phyloP scores from a whole-genome alignment of 164 flowering plant genomes.

The Chloranthus sessilifolius region DNA sequence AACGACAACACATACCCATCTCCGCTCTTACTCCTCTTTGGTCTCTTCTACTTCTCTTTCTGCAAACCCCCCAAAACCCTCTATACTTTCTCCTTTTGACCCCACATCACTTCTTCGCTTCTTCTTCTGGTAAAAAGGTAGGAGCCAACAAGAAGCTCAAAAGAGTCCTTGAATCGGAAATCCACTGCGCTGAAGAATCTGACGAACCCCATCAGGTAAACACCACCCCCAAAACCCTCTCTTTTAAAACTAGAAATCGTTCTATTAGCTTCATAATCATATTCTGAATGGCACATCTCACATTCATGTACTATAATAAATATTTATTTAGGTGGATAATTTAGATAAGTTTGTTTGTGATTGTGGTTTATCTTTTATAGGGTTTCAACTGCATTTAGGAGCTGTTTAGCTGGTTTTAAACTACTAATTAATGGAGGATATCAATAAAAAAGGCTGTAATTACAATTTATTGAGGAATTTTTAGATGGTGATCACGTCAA shows the following conservation, averaged over 20 bases:
- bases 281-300: not conserved
- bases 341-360: not conserved
- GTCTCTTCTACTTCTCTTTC: constrained; percentile 8
- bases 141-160: constrained; percentile 15
- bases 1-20: constrained; percentile 2
- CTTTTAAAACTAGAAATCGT: not conserved
- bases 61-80: not conserved
- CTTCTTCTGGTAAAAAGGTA: constrained; percentile 5
- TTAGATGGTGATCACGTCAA: no score
- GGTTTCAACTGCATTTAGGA: not conserved
- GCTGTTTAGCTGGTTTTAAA: no score
- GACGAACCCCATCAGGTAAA: constrained; percentile 13
- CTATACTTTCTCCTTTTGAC: not conserved
- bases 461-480: no score
- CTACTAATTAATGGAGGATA: no score
- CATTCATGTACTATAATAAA: not conserved
- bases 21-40: constrained; percentile 2
- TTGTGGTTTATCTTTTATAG: not conserved
- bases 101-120: constrained; percentile 11
- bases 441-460: no score
- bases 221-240: not conserved
- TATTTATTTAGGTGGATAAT: not conserved
- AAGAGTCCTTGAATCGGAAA: constrained; percentile 17
- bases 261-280: not conserved
- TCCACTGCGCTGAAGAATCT: constrained; percentile 11